Evolutionary conservation across 305 asterid species (phyloP).

Genomic region (Fraxinus sp.): DNA sequence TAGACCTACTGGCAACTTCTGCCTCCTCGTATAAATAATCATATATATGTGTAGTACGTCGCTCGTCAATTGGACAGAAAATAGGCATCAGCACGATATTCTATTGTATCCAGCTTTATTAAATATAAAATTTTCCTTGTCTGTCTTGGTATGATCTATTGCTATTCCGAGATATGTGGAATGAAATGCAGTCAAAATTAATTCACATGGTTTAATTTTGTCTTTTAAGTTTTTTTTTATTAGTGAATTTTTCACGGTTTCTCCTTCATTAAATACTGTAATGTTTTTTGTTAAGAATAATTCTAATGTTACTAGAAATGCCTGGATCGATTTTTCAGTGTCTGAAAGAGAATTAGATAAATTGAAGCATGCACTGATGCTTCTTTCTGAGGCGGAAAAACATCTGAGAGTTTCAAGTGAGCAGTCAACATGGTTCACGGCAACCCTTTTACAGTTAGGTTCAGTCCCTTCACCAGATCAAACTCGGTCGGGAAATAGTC

Average conservation of each 20-base stretch:
- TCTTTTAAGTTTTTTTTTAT: not conserved
- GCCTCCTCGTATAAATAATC: not conserved
- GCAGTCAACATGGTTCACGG: slow-evolving; percentile 94
- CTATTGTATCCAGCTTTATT: not conserved
- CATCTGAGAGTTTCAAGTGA: slow-evolving; percentile 77
- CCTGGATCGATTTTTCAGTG: slow-evolving; percentile 40
- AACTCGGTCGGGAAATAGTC: slow-evolving; percentile 70
- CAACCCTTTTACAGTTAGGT: slow-evolving; percentile 81
- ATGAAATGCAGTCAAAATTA: not conserved
- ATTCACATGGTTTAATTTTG: not conserved
- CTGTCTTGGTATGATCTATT: not conserved
- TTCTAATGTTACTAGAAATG: slow-evolving; percentile 10
- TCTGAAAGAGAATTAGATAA: slow-evolving; percentile 68
- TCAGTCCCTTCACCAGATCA: slow-evolving; percentile 60
- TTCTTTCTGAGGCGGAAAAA: slow-evolving; percentile 92
- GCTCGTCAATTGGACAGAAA: not conserved
- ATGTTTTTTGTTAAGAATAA: not conserved
- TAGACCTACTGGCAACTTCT: not conserved
- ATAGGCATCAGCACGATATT: not conserved
- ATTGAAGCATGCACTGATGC: slow-evolving; percentile 69
- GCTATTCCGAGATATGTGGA: not conserved
- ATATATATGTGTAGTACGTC: not conserved
- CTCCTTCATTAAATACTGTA: not conserved
- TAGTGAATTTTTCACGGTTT: not conserved
- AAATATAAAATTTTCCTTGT: not conserved